Evolutionary conservation across 169 alveolate genomes (phyloP).

Genomic region (Amoebophrya sp.): DNA sequence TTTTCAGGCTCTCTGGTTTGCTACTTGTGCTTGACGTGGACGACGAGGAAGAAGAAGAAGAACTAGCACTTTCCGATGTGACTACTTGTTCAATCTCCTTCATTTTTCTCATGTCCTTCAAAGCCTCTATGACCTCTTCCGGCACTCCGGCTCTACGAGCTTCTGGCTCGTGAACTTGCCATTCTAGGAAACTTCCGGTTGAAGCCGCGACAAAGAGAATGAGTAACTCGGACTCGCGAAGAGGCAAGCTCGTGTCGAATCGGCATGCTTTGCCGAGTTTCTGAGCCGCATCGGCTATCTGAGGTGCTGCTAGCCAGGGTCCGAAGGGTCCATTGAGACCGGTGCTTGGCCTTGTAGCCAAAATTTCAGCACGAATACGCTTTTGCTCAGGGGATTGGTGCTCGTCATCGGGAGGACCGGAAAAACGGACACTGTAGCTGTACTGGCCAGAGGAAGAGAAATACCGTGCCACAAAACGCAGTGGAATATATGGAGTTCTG

Average conservation of each 20-base stretch:
- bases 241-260: not conserved
- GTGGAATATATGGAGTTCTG: too few relatives aligned
- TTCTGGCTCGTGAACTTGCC: not conserved
- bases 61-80: not conserved
- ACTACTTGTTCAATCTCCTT: not conserved
- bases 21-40: not conserved
- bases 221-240: not conserved
- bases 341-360: not conserved
- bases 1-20: too few relatives aligned
- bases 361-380: not conserved
- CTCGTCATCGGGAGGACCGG: not conserved
- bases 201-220: not conserved
- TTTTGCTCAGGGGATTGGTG: not conserved
- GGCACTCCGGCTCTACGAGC: not conserved
- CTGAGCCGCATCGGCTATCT: not conserved
- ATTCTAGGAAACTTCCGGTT: not conserved
- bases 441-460: too few relatives aligned
- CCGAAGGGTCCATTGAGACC: not conserved
- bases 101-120: not conserved
- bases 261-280: not conserved
- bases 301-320: not conserved
- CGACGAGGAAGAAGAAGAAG: not conserved
- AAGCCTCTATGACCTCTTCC: not conserved
- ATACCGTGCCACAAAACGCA: too few relatives aligned
- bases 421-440: too few relatives aligned